Evolutionary conservation across 768 basidiomycete species (phyloP), one percentile per base, ranked within the genome.

Genomic region (Cyclocybe cylindracea): DNA sequence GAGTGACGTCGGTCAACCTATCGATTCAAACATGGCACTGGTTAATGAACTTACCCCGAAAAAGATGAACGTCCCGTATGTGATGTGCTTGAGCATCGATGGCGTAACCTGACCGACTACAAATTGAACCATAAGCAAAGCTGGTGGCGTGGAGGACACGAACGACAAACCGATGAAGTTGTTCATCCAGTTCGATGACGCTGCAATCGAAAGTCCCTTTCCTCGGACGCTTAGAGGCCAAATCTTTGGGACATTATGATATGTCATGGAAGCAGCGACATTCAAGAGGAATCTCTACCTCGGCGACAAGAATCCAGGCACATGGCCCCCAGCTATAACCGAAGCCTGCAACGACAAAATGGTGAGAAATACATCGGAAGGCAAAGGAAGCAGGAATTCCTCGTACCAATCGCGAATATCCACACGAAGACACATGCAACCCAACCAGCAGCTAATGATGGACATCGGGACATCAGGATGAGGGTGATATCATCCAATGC

Each of bases 141-240:
- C 19, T 35, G 41, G 13, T 11, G 35, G 16, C 4, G 14, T 4
- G 33, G 24, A 38, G 2, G 31, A 13, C n/a, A 34, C 13, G 6
- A 39, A 7, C 42, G 14, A 60, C 78, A 50, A 51, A 80, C 80
- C 82, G 58, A 88, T 88, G 65, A 87, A 88, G 63, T 87, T 88
- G 66, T 88, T 87, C 86, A 88, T 87, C 84, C 86, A 90, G 71
- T 90, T 90, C 10, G 84, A 83, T 6, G 86, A 89, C 4, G 86
- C 83, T 3, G 85, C 83, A 56, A 91, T 86, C 2, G 86, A 85
- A 53, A 90, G 68, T 39, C 87, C 88, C 70, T 89, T 89, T 47
- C 86, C 85, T 50, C 88, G 82, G 51, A 89, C 80, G 53, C 81
- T 83, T 59, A 89, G 64, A 10, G 85, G 84, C 82, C 82, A 86